Evolutionary conservation across 306 rosid genomes (phyloP).

Genomic region (apple (Malus domestica)): ASM211411v1 NC_041791.1:36051501-36052000

Average conservation of each 20-base stretch:
- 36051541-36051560: neutral
- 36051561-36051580: neutral
- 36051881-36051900: neutral
- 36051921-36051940: neutral
- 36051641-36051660: neutral
- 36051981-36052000: neutral
- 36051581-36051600: too few species aligned
- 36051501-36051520: neutral
- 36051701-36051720: neutral
- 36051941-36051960: neutral
- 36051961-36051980: neutral
- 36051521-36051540: neutral
- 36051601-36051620: neutral
- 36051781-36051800: neutral
- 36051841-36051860: neutral
- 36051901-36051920: neutral
- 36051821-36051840: too few species aligned
- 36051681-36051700: neutral
- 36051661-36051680: neutral
- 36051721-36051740: neutral
- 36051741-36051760: neutral
- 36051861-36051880: neutral
- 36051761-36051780: neutral
- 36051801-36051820: too few species aligned
- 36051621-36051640: neutral